A percentile compares a stretch with the other conserved stretches of the same genome.
These are phyloP conservation scores for Colletotrichum sp. DNA, from an alignment of 2,329 filamentous ascomycete species.

Conservation along the genomic window DNA sequence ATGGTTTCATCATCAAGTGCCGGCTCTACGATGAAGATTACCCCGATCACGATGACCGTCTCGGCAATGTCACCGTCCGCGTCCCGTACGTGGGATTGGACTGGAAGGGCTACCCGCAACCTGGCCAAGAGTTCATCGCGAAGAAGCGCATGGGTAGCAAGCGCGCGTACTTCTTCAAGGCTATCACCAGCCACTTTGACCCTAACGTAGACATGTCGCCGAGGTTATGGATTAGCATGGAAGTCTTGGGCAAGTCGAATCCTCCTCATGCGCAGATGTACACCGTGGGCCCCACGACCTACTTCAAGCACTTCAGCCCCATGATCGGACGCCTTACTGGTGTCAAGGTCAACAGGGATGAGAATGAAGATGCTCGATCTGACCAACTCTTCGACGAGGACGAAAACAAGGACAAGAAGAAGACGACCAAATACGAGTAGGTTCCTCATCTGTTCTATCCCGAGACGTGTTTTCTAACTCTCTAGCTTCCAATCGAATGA, in stretches of 20 bases:
- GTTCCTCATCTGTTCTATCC: constrained; percentile 30
- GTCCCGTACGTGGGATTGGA: constrained; percentile 63
- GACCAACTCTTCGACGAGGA: constrained; percentile 19
- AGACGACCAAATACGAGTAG: constrained; percentile 78
- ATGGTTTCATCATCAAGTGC: constrained; percentile 84
- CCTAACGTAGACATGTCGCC: constrained; percentile 72
- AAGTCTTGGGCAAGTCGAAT: constrained; percentile 79
- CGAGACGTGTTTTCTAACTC: neutral
- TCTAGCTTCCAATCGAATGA: constrained; percentile 89
- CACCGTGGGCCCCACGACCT: constrained; percentile 77
- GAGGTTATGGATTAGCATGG: constrained; percentile 72
- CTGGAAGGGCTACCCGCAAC: constrained; percentile 72
- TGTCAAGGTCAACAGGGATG: constrained; percentile 68
- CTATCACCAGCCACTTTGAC: constrained; percentile 67
- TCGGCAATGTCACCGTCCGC: constrained; percentile 83
- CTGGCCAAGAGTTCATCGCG: constrained; percentile 66
- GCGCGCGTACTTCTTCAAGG: constrained; percentile 79
- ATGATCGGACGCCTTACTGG: constrained; percentile 84
- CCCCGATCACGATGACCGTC: constrained; percentile 82
- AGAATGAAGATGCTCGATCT: constrained; percentile 48
- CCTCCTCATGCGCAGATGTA: constrained; percentile 73
- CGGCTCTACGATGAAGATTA: constrained; percentile 90
- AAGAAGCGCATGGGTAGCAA: constrained; percentile 89
- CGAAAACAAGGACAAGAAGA: constrained; percentile 44
- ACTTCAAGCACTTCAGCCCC: constrained; percentile 86